Evolutionary conservation across 2,329 filamentous ascomycete species (phyloP).

Genomic region (Ascochyta pisi): DNA sequence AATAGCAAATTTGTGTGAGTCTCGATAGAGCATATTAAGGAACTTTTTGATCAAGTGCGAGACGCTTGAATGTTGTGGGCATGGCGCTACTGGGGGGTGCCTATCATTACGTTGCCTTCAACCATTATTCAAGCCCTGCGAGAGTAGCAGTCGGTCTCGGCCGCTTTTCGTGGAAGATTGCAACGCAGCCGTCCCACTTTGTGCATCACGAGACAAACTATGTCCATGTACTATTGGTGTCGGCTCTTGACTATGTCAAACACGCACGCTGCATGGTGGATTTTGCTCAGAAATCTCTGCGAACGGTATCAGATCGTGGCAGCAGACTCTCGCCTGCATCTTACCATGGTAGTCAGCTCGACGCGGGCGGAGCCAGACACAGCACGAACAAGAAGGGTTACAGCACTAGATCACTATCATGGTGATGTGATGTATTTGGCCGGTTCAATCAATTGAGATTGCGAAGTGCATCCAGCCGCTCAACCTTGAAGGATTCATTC

Average conservation of each 20-base stretch:
- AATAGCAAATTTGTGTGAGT: too few species aligned
- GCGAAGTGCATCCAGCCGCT: constrained; percentile 34
- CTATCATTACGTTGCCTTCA: too few species aligned
- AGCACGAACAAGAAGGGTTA: constrained; percentile 14
- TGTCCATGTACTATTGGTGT: constrained; percentile 27
- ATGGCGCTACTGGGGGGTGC: too few species aligned
- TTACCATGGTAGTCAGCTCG: constrained; percentile 19
- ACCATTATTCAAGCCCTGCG: too few species aligned
- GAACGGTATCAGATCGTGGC: constrained; percentile 29
- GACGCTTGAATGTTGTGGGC: too few species aligned
- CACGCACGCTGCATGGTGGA: constrained; percentile 21
- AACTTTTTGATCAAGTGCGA: too few species aligned
- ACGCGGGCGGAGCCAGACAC: constrained; percentile 11
- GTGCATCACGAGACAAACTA: constrained; percentile 40
- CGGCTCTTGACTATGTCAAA: constrained; percentile 20
- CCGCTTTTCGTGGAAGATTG: constrained; percentile 27
- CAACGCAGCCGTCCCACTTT: constrained; percentile 27
- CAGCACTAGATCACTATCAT: neutral
- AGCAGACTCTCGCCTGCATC: constrained; percentile 27
- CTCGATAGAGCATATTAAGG: too few species aligned
- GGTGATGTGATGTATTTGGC: constrained; percentile 18
- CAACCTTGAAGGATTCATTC: constrained; percentile 20
- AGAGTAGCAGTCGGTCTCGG: constrained; percentile 33
- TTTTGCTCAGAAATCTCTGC: constrained; percentile 20
- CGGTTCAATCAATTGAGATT: constrained; percentile 36